Evolutionary conservation across 2,329 filamentous ascomycete species (phyloP).

Genomic region (Metarhizium anisopliae): DNA sequence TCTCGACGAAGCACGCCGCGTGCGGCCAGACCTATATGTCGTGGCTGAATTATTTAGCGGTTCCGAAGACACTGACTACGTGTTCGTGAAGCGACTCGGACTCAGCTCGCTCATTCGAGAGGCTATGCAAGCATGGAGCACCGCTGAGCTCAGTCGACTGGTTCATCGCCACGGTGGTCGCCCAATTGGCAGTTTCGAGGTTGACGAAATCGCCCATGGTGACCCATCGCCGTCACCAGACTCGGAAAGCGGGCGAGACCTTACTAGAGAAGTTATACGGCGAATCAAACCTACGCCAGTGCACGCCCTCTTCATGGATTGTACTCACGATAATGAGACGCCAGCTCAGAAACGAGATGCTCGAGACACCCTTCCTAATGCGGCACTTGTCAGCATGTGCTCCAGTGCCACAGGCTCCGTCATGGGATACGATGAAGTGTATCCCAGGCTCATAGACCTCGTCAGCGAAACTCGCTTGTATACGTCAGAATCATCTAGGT

Average conservation of each 20-base stretch:
- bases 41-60: slow-evolving; percentile 95
- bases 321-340: slow-evolving; percentile 96
- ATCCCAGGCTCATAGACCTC: slow-evolving; percentile 85
- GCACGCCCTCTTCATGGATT: slow-evolving; percentile 96
- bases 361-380: slow-evolving; percentile 86
- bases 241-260: slow-evolving; percentile 20
- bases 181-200: slow-evolving; percentile 93
- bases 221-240: slow-evolving; percentile 31
- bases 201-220: slow-evolving; percentile 70
- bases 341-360: slow-evolving; percentile 93
- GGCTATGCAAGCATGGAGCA: slow-evolving; percentile 98
- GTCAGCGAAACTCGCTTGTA: slow-evolving; percentile 85
- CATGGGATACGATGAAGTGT: slow-evolving; percentile 96
- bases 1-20: slow-evolving; percentile 81
- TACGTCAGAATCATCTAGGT: slow-evolving; percentile 62
- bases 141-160: slow-evolving; percentile 80
- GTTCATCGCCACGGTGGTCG: slow-evolving; percentile 90
- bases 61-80: slow-evolving; percentile 89
- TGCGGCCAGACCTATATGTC: slow-evolving; percentile 81
- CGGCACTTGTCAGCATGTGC: slow-evolving; percentile 92
- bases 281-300: slow-evolving; percentile 81
- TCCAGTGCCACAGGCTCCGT: slow-evolving; percentile 90
- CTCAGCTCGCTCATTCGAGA: slow-evolving; percentile 89
- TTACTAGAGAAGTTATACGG: slow-evolving; percentile 58
- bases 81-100: slow-evolving; percentile 89